Evolutionary conservation across 2,329 filamentous ascomycete species (phyloP), one percentile per base, ranked within the genome.

Genomic region (Ceratocystis cubensis): DNA sequence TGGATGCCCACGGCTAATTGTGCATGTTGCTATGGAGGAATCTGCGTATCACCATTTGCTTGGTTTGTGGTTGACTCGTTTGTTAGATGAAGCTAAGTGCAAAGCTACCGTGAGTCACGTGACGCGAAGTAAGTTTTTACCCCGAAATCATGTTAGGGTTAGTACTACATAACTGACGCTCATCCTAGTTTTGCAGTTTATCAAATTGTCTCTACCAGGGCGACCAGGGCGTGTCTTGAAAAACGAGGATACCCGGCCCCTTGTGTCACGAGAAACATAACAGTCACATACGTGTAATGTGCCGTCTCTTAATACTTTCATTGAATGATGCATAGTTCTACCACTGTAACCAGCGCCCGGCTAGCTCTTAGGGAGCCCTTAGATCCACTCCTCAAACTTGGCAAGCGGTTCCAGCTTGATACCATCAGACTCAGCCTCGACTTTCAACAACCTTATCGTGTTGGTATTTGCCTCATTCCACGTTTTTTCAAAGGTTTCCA

Each of bases 361-460:
- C 28, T 4, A 22, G 15, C 22, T 53, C n/a, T 25, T 53, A 8
- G 5, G 5, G n/a, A 53, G 22, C 53, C 50, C 53, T 57, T 30
- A 57, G 53, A 57, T 57, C 80, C 80, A 82, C 3, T 75, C 76
- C 0, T 74, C 71, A 69, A 81, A 82, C 15, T 75, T 71, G 17
- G 73, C 72, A 66, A 78, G 68, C 63, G 28, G 17, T 73, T 85
- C 83, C 45, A 71, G 71, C 69, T 80, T 76, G 25, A 77, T 81
- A 0, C 89, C 89, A 69, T 89, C 83, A 79, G 88, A 84, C 74
- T 90, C 88, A 66, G 89, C 87, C 73, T 83, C 82, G 1, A 91
- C 87, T 0, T 78, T 80, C 62, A 95, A 76, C 69, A 92, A 77
- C 70, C 84, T 84, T 5, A 93, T 88, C 70, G 81, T 84, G 0